Base-by-base conservation (phyloP, 768 basidiomycete species). In the Suillus sp. region DNA sequence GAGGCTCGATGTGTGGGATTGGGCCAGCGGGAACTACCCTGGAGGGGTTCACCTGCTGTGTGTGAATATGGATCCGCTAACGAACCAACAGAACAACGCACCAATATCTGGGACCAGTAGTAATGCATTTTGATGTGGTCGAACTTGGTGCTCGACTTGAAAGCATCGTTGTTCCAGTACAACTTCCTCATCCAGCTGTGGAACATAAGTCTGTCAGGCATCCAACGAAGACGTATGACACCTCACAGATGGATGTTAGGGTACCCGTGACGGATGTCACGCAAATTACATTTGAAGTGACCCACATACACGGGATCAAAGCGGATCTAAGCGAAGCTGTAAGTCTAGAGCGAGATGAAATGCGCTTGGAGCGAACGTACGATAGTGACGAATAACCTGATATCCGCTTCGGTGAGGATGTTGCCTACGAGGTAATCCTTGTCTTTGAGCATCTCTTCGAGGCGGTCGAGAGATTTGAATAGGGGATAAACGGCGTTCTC, bases 271-370 rank as follows among this genome's bases (percentile, higher is more conserved):
- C 96, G 92, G 71, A 97, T 92, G 48, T 84, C 87, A 35, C 89
- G 87, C 66, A 93, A 73, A 80, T 96, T 95, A 79, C 94, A 96
- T 69, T 98, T 98, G 84, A 99, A 99, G 73, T 95, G 93, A 0
- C 89, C 86, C 54, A 90, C 84, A 75, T 99, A 98, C 18, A 91
- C 96, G 1, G 89, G 88, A 69, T 96, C 95, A 76, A 95, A 96
- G 40, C 94, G 92, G 65, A 93, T 78, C 91, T 93, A 60, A 48
- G 2, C 37, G 55, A 14, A 56, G 9, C 58, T 40, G 2, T 35
- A 43, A 58, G 37, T 35, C 51, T 32, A 45, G 50, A 42, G 53
- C 1, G 11, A 14, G 40, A 53, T 2, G 22, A n/a, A n/a, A 60
- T 25, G 20, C 18, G 42, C 42, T 8, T 18, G 32, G 18, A 40